Base-by-base conservation (phyloP, 805 yeast species). In the Saccharomycopsis sp. region DNA sequence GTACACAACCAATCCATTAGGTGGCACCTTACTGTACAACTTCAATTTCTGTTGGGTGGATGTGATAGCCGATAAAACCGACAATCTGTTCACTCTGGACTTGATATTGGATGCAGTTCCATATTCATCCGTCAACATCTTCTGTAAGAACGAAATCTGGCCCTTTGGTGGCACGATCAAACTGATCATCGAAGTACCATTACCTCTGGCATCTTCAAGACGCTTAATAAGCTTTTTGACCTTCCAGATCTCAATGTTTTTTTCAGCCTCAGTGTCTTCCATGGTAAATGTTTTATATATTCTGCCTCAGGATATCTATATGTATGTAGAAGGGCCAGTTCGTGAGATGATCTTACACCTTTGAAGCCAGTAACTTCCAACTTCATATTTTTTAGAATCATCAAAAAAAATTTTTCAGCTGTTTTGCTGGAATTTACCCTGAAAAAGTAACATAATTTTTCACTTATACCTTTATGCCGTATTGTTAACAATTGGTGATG, bases 171-270 rank as follows among this genome's bases (percentile, higher is more conserved):
- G 97, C 64, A 92, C 89, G 67, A 94, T 89, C 71, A 94, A 79
- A 25, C 97, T 91, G 70, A 94, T 94, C 98, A 94, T 94, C 23
- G 99, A 94, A 53, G 99, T 94, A 74, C 99, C 99, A 72, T 93
- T 94, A 73, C 99, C 99, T 73, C 97, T 84, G 56, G 98, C 98
- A 68, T 76, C 77, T 72, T 94, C 94, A 66, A 94, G 81, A 61
- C 87, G 83, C 75, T 88, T 88, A 80, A 92, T 83, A 74, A 90
- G 81, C 77, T 94, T 94, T 80, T 92, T 93, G 80, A 94, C 85
- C 84, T 94, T 94, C 99, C 99, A 94, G 79, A 94, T 92, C 78
- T 94, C 97, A 72, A 94, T 93, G 78, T 92, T 93, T 78, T 89
- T 91, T 72, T 94, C 99, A 56, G 96, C 94, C 65, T 90, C 96